Percentiles rank a stretch among this genome's conserved stretches.
Evolutionary conservation across 2,329 filamentous ascomycete genomes (phyloP).

Genomic region (Pseudogymnoascus sp.): DNA sequence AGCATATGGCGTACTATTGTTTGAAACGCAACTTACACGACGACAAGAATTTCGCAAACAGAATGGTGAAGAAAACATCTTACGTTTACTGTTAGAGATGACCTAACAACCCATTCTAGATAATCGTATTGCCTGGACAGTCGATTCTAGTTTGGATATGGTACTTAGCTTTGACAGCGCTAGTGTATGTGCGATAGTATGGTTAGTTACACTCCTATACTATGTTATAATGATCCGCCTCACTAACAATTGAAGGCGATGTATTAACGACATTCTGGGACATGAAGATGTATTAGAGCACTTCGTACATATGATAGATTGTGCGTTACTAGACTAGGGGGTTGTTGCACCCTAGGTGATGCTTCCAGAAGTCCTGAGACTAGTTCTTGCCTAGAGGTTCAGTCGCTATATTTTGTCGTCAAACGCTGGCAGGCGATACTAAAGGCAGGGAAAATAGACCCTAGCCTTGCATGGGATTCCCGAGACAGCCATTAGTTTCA

Average conservation of each 20-base stretch:
- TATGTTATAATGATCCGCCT: neutral
- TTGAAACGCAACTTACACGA: neutral
- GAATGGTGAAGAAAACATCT: neutral
- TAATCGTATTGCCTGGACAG: neutral
- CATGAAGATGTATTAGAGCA: neutral
- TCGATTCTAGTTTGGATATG: neutral
- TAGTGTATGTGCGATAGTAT: neutral
- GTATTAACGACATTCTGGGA: neutral
- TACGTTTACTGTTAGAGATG: neutral
- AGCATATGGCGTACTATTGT: too few relatives aligned
- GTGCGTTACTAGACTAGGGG: too few relatives aligned
- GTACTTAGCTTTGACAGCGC: neutral
- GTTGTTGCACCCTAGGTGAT: too few relatives aligned
- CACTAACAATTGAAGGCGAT: neutral
- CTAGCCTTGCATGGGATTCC: neutral
- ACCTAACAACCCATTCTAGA: neutral
- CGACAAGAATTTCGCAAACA: neutral
- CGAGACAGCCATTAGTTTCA: neutral
- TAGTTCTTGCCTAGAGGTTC: neutral
- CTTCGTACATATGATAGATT: too few relatives aligned
- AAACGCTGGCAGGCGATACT: neutral
- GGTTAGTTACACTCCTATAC: neutral
- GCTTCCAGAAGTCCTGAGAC: too few relatives aligned
- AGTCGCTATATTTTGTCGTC: neutral
- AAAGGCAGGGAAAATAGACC: neutral